phyloP scores from a whole-genome alignment of 306 rosid species.

The Cicer judaicum region DNA sequence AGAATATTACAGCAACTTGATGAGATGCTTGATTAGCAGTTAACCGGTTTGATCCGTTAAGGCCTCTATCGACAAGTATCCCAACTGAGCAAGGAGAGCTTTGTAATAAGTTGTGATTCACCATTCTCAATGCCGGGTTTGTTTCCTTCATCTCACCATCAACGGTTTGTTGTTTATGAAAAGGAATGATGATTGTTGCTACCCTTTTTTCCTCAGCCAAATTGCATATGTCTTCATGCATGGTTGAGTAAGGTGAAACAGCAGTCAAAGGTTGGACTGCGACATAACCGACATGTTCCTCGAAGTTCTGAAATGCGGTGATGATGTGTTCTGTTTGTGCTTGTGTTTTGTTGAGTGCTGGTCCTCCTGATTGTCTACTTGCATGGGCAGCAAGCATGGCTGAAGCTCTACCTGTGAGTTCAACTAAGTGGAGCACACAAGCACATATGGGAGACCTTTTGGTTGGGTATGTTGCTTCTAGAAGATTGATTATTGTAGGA shows the following conservation, averaged over 20 bases:
- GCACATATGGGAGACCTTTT: conserved; percentile 71
- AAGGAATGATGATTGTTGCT: conserved; percentile 74
- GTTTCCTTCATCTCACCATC: conserved; percentile 84
- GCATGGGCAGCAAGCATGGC: conserved; percentile 84
- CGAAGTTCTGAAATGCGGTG: conserved; percentile 72
- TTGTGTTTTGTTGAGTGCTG: conserved; percentile 67
- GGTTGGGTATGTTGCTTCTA: conserved; percentile 76
- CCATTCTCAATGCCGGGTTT: conserved; percentile 69
- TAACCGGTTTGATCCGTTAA: conserved; percentile 61
- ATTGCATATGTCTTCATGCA: conserved; percentile 84
- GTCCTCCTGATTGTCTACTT: conserved; percentile 60
- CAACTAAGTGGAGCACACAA: conserved; percentile 74
- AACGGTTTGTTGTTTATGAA: conserved; percentile 87
- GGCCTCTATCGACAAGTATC: conserved; percentile 78
- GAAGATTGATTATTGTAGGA: conserved; percentile 78
- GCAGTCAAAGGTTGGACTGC: conserved; percentile 69
- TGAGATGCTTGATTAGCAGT: conserved; percentile 57
- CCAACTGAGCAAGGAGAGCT: conserved; percentile 83
- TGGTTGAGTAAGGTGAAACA: conserved; percentile 77
- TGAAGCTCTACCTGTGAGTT: conserved; percentile 86
- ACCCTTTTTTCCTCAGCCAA: conserved; percentile 83
- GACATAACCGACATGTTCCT: conserved; percentile 57
- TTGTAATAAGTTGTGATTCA: conserved; percentile 74
- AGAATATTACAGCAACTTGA: conserved; percentile 59
- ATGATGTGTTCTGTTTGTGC: conserved; percentile 82